phyloP scores from a whole-genome alignment of 495 filamentous ascomycete species.

The Tetracladium marchalianum region DNA sequence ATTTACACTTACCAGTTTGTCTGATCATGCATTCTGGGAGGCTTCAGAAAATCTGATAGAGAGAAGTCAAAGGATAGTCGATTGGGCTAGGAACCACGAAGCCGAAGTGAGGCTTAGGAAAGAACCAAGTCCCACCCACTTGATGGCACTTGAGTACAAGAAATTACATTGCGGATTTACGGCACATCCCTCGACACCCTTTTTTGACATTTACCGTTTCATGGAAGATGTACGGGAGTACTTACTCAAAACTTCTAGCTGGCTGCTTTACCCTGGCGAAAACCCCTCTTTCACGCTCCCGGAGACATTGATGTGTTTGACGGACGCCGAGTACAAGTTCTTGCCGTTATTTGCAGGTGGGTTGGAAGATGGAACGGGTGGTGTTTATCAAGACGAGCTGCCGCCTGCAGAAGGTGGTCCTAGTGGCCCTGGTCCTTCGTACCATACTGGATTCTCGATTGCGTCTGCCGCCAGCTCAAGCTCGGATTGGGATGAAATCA shows the following conservation, averaged over 20 bases:
- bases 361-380: constrained; percentile 42
- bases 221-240: background rate
- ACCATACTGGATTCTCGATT: constrained; percentile 26
- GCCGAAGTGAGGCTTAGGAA: too few relatives aligned
- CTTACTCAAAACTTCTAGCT: background rate
- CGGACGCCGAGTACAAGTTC: constrained; percentile 39
- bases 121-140: too few relatives aligned
- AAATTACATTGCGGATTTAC: too few relatives aligned
- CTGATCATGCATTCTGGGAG: too few relatives aligned
- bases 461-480: constrained; percentile 12
- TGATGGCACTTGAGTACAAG: too few relatives aligned
- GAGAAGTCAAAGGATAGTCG: too few relatives aligned
- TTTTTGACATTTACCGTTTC: background rate
- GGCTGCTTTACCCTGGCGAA: background rate
- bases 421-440: constrained; percentile 30
- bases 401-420: constrained; percentile 29
- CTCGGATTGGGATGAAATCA: too few relatives aligned
- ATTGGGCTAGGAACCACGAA: too few relatives aligned
- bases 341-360: constrained; percentile 48
- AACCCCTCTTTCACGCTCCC: constrained; percentile 18
- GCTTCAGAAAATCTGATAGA: too few relatives aligned
- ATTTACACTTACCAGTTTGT: background rate
- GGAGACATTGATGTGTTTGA: constrained; percentile 37
- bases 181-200: background rate
- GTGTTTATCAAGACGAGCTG: constrained; percentile 35